Base-by-base conservation (phyloP, 345 rosid genomes). In the Anacardium occidentale region DNA sequence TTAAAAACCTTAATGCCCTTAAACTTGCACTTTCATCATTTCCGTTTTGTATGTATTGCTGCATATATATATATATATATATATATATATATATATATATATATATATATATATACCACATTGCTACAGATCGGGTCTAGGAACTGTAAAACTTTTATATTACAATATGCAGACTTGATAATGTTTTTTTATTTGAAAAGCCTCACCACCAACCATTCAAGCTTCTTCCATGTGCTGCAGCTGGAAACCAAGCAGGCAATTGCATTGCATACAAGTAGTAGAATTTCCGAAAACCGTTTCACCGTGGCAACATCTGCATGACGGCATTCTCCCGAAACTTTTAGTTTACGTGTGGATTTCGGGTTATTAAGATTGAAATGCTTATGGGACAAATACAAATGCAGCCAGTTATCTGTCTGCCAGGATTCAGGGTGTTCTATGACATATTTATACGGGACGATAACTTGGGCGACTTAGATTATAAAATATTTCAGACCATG, bases 351-450 rank as follows among this genome's bases (percentile, higher is more conserved):
- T 50, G n/a, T 29, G 25, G 32, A 53, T 12, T 64, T 29, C 29
- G 2, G 68, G 54, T 53, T 53, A 64, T 64, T 14, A 50, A 2
- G 14, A 24, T 22, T 13, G 66, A 63, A 45, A 71, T 72, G 25
- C 53, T 48, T 17, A 66, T 40, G n/a, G 59, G 68, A 60, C 62
- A 69, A 58, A 42, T 52, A 26, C 32, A 64, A 64, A 34, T 72
- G 66, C 25, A 26, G 7, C n/a, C 12, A 29, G 29, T 14, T 50
- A 25, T 24, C 29, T 12, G 24, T 13, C 63, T 69, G 55, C 59
- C 10, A 3, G 58, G 18, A 42, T 44, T 24, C 14, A 42, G 52
- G 25, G 11, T 53, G 29, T n/a, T 55, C 37, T 68, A 40, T 32
- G 12, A 6, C 60, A 55, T 37, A 12, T 54, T 53, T 34, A 40